Evolutionary conservation across 345 rosid species (phyloP).

Genomic region (Acer campestre): DNA sequence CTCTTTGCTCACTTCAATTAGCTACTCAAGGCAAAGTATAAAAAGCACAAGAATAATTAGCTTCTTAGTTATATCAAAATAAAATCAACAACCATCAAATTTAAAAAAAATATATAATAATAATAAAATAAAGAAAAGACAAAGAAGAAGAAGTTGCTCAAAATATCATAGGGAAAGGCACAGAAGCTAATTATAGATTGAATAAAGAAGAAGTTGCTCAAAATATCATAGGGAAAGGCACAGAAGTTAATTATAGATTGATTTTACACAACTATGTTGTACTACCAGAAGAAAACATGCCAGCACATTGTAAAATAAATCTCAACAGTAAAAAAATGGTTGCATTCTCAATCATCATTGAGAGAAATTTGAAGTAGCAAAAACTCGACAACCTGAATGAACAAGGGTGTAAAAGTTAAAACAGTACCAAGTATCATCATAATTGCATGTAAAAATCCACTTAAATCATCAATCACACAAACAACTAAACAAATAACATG

Average conservation of each 20-base stretch:
- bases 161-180: too few relatives aligned
- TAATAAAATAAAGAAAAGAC: too few relatives aligned
- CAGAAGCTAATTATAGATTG: neutral
- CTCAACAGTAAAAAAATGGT: neutral
- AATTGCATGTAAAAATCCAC: neutral
- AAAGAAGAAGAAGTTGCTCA: neutral
- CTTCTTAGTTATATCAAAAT: neutral
- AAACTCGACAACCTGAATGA: neutral
- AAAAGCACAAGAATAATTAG: conserved; percentile 19
- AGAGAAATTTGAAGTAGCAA: conserved; percentile 2
- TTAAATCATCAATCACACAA: neutral
- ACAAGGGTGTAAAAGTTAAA: neutral
- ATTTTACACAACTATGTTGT: neutral
- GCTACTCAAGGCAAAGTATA: conserved; percentile 16
- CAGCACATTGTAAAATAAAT: neutral
- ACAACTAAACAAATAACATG: neutral
- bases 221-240: neutral
- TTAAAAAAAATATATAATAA: neutral
- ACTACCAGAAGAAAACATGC: neutral
- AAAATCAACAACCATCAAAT: neutral
- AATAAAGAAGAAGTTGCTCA: neutral
- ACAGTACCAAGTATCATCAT: neutral
- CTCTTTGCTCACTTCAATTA: conserved; percentile 19
- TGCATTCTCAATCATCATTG: neutral
- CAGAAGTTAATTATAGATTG: neutral